A percentile compares a stretch with the other conserved stretches of the same genome.
These are phyloP conservation scores for Alternaria atra DNA, from an alignment of 2,329 filamentous ascomycete species.

Conservation along the genomic window DNA sequence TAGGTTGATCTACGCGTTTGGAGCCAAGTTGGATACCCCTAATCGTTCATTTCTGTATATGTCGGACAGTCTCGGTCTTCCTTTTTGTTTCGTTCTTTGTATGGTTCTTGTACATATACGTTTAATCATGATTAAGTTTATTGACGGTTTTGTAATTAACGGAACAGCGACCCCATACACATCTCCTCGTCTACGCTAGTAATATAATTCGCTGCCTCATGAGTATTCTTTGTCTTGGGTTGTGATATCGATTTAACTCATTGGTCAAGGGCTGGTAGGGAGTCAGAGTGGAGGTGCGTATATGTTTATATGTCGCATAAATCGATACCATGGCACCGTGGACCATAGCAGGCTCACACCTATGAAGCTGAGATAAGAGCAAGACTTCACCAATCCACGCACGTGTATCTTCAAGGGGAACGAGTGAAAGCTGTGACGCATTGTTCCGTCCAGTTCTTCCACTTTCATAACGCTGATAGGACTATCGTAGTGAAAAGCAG, in stretches of 20 bases:
- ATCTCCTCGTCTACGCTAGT: background rate
- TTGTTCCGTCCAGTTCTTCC: background rate
- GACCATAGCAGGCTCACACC: background rate
- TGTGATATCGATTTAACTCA: background rate
- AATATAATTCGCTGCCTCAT: background rate
- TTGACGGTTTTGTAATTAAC: background rate
- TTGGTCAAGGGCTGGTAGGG: background rate
- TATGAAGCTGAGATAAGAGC: background rate
- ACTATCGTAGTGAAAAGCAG: background rate
- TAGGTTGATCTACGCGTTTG: constrained; percentile 6
- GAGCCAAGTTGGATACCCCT: constrained; percentile 36
- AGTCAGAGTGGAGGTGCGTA: background rate
- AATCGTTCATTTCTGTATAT: constrained; percentile 8
- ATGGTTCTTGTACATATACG: background rate
- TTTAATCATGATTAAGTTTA: background rate
- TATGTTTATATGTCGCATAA: background rate
- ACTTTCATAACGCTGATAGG: background rate
- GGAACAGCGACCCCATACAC: background rate
- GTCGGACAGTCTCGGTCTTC: background rate
- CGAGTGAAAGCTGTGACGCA: background rate
- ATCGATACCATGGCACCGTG: background rate
- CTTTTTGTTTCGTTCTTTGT: constrained; percentile 6
- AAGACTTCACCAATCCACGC: background rate
- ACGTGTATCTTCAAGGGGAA: background rate
- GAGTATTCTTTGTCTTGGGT: background rate